Evolutionary conservation across 148 eudicot species (phyloP), one percentile per base, ranked within the genome.

Genomic region (Nepenthes gracilis): DNA sequence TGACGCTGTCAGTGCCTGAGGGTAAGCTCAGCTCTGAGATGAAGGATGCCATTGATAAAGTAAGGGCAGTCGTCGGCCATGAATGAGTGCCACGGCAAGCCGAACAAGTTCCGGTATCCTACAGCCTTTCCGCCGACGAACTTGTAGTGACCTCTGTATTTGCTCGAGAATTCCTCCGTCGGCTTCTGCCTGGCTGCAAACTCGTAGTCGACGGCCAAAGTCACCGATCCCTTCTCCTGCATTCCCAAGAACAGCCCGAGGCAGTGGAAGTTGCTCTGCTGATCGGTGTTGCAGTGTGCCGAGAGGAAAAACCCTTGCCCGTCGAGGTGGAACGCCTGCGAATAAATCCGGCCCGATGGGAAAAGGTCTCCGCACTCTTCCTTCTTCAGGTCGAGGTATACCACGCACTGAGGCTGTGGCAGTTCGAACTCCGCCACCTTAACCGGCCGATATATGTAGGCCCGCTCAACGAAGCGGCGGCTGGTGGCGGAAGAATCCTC

Each of bases 291-390:
- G 75, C 96, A 89, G 64, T 89, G 96, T 33, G 96, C 96, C 0
- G 96, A 89, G 12, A 89, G 79, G 69, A 89, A 89, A 69, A 89
- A 89, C 12, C 96, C 96, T 75, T 89, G 96, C n/a, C 96, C 96
- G 5, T 94, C 96, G 49, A 89, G 75, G 70, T 89, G 96, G 60
- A 89, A 89, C n/a, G 96, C 96, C 61, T 89, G 96, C 33, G 96
- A 89, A 65, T 89, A 89, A 1, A 89, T 85, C 40, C 96, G 65
- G 3, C 96, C 96, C 0, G 90, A 76, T 45, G 94, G 96, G 74
- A 80, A 86, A 38, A 89, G 70, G 59, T 80, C 81, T 10, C 72
- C 76, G 34, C 96, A 89, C 73, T 89, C 96, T 50, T 81, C 87
- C 12, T 82, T 78, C 56, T 83, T 89, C 58, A 89, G 62, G 72